Evolutionary conservation across 768 basidiomycete species (phyloP), one percentile per base, ranked within the genome.

Genomic region (Kwoniella dendrophila): DNA sequence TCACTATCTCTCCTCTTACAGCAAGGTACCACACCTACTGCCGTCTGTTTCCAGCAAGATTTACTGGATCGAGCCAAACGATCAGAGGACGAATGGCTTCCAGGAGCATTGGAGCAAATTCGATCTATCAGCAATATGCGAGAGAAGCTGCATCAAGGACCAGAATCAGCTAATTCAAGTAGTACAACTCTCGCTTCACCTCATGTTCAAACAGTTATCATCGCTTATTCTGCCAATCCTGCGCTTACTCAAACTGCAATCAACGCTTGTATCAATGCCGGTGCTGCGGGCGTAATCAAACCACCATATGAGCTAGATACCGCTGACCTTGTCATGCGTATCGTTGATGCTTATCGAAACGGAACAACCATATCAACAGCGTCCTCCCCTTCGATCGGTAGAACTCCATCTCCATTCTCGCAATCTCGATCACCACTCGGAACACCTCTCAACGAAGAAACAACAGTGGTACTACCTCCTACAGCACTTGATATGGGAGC

Each of bases 41-140:
- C 77, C 22, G 75, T 78, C 18, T 78, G 77, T 56, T 78, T 78
- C 62, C 77, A 78, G 50, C 75, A 78, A 52, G 77, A 77, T 62
- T 32, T 77, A 18, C 67, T 78, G 20, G 75, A 78, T 14, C 64
- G 77, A 30, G 77, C 74, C 10, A 64, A 67, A 36, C 55, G 72
- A 33, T 73, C 75, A 0, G 77, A 77, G 53, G 70, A 75, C 20
- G 76, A 77, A 44, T 78, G 77, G 77, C 63, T 78, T 0, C 75
- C 75, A 2, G 64, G 67, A 12, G 77, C 74, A 2, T 33, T 77
- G 18, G 63, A 72, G 12, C 72, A 74, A 47, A 75, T 78, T 20
- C 33, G 48, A 29, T 32, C 52, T 2, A 71, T 73, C 10, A 34
- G 48, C 1, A 56, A 56, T 5, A 75, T 75, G 66, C 55, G 61